Base-by-base conservation (phyloP, 2,329 filamentous ascomycete species). In the Myriosclerotinia duriaeana region DNA sequence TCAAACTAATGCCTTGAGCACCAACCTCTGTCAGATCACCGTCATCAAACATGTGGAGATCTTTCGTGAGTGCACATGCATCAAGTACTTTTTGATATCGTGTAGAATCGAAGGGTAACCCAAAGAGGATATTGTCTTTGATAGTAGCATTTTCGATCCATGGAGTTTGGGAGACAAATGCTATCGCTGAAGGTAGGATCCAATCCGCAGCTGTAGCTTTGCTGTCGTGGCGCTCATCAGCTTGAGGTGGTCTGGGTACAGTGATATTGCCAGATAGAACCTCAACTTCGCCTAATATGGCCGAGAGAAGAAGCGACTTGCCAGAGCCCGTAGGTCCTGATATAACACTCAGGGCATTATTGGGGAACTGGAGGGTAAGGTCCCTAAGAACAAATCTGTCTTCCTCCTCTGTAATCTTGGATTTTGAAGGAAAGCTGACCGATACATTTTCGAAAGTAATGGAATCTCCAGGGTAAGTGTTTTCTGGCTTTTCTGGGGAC, bases 121-220 rank as follows among this genome's bases (percentile, higher is more conserved):
- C 90, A 69, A 93, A 93, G 0, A 91, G 77, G 61, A 94, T 89
- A 71, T 94, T 95, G 56, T 92, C 87, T 66, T 84, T 86, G 68
- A 95, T 87, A 7, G 87, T 89, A 1, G 88, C 89, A 72, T 93
- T 93, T 74, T 93, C 90, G 56, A 94, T 90, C 91, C 91, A 95
- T 0, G 91, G 91, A 9, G 89, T 91, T 74, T 93, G 90, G 1
- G 88, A 85, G 44, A 93, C 89, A 72, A 87, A 93, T 0, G 90
- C 90, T 62, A 92, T 83, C 5, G 88, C 84, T 6, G 83, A 82
- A 15, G 87, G 83, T 11, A 91, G 80, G 50, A 89, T 85, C 90
- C 90, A 92, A 71, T 90, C 79, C 8, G 73, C 76, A 48, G 73
- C 76, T 34, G 78, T 88, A 4, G 89, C 89, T 70, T 86, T 85